Base-by-base conservation (phyloP, 371 early-diverging fungal species). In the Mortierella sp. region DNA sequence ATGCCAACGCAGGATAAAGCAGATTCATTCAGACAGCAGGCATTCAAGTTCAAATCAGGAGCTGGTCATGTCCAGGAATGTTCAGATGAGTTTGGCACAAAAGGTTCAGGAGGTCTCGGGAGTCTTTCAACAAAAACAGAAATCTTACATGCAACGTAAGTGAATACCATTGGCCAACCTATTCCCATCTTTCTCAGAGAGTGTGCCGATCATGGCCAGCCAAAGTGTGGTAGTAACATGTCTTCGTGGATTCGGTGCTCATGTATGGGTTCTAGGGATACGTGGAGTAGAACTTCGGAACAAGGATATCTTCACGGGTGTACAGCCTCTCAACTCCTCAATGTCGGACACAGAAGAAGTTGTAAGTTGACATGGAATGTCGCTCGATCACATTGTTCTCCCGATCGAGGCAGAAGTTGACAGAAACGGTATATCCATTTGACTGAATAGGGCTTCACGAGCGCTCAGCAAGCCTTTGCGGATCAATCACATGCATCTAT, bases 21-120 rank as follows among this genome's bases (percentile, higher is more conserved):
- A 84, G 21, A 87, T 96, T 19, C 84, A 86, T 18, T 67, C 80
- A 6, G 85, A 86, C 39, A 83, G 80, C 28, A 67, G 72, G 24
- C 71, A 80, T 14, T 80, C 81, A 7, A 69, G 56, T 28, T 69
- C 82, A 6, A 82, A 84, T 38, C 94, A 95, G 79, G 92, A 93
- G 28, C 81, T 81, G 49, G 67, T 70, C 54, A 82, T 98, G 30
- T 89, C 90, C 38, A 87, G 86, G 64, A 98, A 98, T 76, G 93
- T 97, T 14, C 95, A 95, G 72, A 89, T 86, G 34, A 90, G 93
- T 43, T 80, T 97, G 45, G 98, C 98, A 0, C 87, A 91, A 31
- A 92, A 93, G 79, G 86, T 98, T 30, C 96, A 96, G 80, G 94
- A 94, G 5, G 83, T 90, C 27, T 95, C 98, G 3, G 69, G 83